These are phyloP conservation scores for Fusarium mexicanum DNA, from an alignment of 2,329 filamentous ascomycete species.

Conservation along the genomic window DNA sequence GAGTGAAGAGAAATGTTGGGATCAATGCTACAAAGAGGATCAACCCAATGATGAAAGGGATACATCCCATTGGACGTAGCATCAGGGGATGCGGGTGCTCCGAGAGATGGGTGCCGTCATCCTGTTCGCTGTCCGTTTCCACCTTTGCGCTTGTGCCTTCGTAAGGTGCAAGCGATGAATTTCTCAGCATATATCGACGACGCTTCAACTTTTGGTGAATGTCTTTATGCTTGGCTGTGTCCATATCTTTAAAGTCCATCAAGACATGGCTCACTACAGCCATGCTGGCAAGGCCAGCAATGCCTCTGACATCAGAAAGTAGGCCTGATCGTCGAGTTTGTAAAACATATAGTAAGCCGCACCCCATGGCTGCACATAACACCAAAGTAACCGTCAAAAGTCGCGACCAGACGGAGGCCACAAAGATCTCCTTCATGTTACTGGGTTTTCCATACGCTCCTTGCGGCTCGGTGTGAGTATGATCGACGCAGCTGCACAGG, in stretches of 20 bases:
- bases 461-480: conserved; percentile 63
- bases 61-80: conserved; percentile 67
- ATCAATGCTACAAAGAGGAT: conserved; percentile 66
- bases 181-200: conserved; percentile 74
- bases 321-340: conserved; percentile 72
- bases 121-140: conserved; percentile 56
- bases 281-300: conserved; percentile 79
- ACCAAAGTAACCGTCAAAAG: conserved; percentile 65
- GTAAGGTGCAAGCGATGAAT: conserved; percentile 75
- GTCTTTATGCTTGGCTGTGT: conserved; percentile 70
- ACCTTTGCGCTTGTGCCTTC: conserved; percentile 57
- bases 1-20: conserved; percentile 70
- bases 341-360: conserved; percentile 68
- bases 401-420: conserved; percentile 69
- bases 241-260: conserved; percentile 77
- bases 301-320: conserved; percentile 74
- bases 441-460: conserved; percentile 53
- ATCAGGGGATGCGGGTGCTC: conserved; percentile 76
- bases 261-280: conserved; percentile 77
- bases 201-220: conserved; percentile 75
- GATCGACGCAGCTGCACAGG: conserved; percentile 71
- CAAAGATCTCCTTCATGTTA: conserved; percentile 62
- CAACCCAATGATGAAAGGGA: conserved; percentile 69
- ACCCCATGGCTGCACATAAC: conserved; percentile 67
- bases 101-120: conserved; percentile 59